Evolutionary conservation across 202 grass and related monocot species (phyloP).

Genomic region (Digitaria exilis): DNA sequence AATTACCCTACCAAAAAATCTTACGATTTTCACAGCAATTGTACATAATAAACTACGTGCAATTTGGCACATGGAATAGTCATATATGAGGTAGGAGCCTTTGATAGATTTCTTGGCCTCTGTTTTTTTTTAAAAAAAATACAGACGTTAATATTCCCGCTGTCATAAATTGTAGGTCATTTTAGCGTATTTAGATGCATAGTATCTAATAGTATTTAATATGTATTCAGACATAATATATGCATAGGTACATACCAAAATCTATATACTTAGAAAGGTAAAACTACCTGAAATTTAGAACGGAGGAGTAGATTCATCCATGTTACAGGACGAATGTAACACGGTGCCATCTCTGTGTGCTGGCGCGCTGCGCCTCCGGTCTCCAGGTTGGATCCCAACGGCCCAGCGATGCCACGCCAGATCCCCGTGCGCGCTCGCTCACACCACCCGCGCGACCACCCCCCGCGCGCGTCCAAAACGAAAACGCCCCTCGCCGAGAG

Average conservation of each 20-base stretch:
- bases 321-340: neutral
- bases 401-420: neutral
- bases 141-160: too few relatives aligned
- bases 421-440: neutral
- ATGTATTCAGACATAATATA: too few relatives aligned
- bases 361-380: neutral
- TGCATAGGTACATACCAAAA: too few relatives aligned
- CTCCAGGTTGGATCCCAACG: neutral
- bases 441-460: neutral
- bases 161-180: too few relatives aligned
- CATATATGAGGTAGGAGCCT: neutral
- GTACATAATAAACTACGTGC: too few relatives aligned
- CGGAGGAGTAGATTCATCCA: too few relatives aligned
- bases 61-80: neutral
- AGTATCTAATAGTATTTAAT: too few relatives aligned
- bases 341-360: neutral
- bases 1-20: neutral
- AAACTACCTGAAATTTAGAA: too few relatives aligned
- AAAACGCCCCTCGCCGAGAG: slow-evolving; percentile 41
- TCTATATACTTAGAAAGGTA: too few relatives aligned
- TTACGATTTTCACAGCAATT: neutral
- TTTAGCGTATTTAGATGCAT: too few relatives aligned
- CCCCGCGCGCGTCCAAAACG: slow-evolving; percentile 24
- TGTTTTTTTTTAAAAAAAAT: neutral
- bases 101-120: neutral